Base-by-base conservation (phyloP, 1,139 yeast genomes). In the Candida tetrigidarum region DNA sequence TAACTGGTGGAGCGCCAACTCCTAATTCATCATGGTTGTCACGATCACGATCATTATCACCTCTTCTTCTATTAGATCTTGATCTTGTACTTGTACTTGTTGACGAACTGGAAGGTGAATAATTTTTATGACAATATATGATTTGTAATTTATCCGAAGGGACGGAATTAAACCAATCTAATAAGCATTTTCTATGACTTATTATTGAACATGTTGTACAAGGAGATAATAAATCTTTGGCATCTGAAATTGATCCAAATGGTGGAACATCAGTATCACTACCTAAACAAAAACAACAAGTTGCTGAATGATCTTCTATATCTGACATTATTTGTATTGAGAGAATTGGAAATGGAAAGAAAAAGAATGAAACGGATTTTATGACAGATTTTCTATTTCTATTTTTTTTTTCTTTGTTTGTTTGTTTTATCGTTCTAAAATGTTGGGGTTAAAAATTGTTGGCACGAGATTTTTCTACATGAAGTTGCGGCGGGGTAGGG, bases 131-230 rank as follows among this genome's bases (percentile, higher is more conserved):
- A 6, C 61, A 52, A 28, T 64, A 61, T n/a, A 64, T 50, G 0
- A 66, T 50, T 26, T 59, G 59, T 18, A 67, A 47, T 42, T 67
- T 66, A 39, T 66, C 65, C 10, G 62, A 46, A 3, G 73, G 69
- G 15, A 73, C 56, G 5, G 74, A 62, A 49, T 67, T 65, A 56
- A 72, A 69, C 78, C 79, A 74, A 47, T 74, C 79, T 11, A 70
- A 46, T 23, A 74, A 56, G 48, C 80, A 74, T 49, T 68, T 71
- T 28, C 69, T 56, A 56, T 74, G 80, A 22, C 72, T 57, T 4
- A 60, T 60, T 32, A 74, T 46, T 10, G 68, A 59, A 50, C 80
- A 74, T 2, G 74, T 68, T 15, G 64, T 47, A 52, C 80, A 74
- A 0, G 79, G 79, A n/a, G 58, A 56, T 12, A 74, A 54, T 42